Base-by-base conservation (phyloP, 2,329 filamentous ascomycete genomes). In the Chalaropsis thielavioides region DNA sequence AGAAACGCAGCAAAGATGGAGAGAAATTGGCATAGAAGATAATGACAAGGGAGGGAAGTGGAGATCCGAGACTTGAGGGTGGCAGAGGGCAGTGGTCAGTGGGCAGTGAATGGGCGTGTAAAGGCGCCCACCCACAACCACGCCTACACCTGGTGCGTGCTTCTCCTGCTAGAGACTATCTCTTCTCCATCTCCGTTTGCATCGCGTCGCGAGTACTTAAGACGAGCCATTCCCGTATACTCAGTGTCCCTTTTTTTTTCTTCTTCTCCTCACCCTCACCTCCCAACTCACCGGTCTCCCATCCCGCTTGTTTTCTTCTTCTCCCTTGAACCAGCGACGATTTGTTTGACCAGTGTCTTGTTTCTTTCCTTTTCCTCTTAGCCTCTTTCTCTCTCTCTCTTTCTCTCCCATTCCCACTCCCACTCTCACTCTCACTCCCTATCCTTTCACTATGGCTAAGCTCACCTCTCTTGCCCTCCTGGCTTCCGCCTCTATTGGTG, bases 401-500 rank as follows among this genome's bases (percentile, higher is more conserved):
- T 19, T 22, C 41, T 59, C 15, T n/a, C 43, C 49, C 27, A 19
- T 11, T 27, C 22, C 40, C 11, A 27, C 35, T 63, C 22, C 19
- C 41, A 60, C 40, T 49, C 27, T 22, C 41, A 46, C 15, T n/a
- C 43, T 60, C 27, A 19, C n/a, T 27, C 22, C 40, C 11, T n/a
- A n/a, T n/a, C 35, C n/a, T 44, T 35, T 38, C 27, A 62, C 22
- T 35, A 67, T 67, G 65, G 49, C 65, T 35, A 62, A 64, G 62
- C 58, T 64, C 35, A 60, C 63, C 17, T 62, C 65, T 49, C 61
- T 67, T n/a, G 51, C 63, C 17, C 61, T 65, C n/a, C 44, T 67
- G 63, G 66, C 66, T 22, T 63, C 56, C 15, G 61, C 66, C 43
- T 44, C 60, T 27, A 41, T 65, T 17, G 44, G 41, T n/a, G 76